These are phyloP conservation scores for Diplodia seriata DNA, from an alignment of 2,329 filamentous ascomycete genomes.

Conservation along the genomic window DNA sequence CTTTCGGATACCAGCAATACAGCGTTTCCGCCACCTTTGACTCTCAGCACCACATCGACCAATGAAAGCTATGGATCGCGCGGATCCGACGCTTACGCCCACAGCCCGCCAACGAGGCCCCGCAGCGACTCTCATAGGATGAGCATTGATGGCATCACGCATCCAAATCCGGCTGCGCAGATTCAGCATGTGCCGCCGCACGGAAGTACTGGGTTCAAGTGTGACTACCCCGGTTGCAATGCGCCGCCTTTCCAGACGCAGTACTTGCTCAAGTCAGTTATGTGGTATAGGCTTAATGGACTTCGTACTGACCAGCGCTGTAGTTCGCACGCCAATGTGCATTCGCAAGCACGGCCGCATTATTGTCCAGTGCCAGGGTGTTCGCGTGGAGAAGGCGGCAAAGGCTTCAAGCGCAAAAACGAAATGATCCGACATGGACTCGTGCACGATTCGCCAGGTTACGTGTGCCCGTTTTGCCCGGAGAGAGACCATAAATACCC, in stretches of 20 bases:
- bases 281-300: not conserved
- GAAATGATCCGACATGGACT: conserved; percentile 80
- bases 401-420: conserved; percentile 73
- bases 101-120: conserved; percentile 20
- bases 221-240: conserved; percentile 68
- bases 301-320: not conserved
- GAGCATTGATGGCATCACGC: conserved; percentile 62
- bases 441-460: conserved; percentile 92
- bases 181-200: conserved; percentile 30
- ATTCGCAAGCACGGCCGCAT: conserved; percentile 68
- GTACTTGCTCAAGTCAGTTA: conserved; percentile 72
- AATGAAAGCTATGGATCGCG: conserved; percentile 52
- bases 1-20: conserved; percentile 35
- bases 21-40: conserved; percentile 50
- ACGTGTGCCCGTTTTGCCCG: conserved; percentile 94
- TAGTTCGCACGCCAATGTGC: conserved; percentile 74
- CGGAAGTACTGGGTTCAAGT: conserved; percentile 52
- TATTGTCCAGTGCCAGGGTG: conserved; percentile 67
- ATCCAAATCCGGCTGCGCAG: conserved; percentile 40
- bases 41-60: conserved; percentile 40
- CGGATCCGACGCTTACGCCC: conserved; percentile 21
- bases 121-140: conserved; percentile 38
- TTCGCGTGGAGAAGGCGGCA: conserved; percentile 65
- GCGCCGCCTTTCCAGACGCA: conserved; percentile 79
- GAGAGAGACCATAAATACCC: conserved; percentile 95